Evolutionary conservation across 768 basidiomycete genomes (phyloP).

Genomic region (Lactarius hengduanensis): DNA sequence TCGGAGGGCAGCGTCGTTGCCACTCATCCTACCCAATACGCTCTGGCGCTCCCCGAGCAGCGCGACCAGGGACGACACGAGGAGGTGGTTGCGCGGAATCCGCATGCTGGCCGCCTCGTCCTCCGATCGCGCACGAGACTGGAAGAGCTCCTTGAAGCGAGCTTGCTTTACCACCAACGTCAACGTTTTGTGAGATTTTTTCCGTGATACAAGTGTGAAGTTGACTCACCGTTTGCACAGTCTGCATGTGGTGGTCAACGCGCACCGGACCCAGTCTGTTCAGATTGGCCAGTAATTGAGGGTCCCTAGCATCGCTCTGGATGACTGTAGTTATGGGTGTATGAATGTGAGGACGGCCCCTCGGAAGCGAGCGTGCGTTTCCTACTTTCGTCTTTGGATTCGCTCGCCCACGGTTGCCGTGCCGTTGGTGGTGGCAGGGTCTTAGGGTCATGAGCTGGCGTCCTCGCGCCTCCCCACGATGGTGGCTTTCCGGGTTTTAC

Average conservation of each 20-base stretch:
- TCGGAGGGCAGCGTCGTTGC: slow-evolving; percentile 34
- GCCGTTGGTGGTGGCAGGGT: not conserved
- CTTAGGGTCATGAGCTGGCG: not conserved
- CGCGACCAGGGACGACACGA: slow-evolving; percentile 50
- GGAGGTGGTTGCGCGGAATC: slow-evolving; percentile 51
- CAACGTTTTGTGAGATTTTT: not conserved
- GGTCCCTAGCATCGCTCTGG: slow-evolving; percentile 61
- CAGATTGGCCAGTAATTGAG: slow-evolving; percentile 67
- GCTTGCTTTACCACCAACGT: slow-evolving; percentile 23
- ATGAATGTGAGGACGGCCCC: not conserved
- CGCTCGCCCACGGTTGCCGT: slow-evolving; percentile 20
- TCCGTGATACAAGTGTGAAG: not conserved
- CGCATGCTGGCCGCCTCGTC: slow-evolving; percentile 45
- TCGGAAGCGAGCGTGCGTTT: not conserved
- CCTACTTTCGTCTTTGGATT: slow-evolving; percentile 23
- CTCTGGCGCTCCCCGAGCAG: slow-evolving; percentile 65
- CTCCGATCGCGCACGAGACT: slow-evolving; percentile 56
- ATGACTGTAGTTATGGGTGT: slow-evolving; percentile 7
- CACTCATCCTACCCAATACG: not conserved
- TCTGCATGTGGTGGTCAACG: slow-evolving; percentile 63
- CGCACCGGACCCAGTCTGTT: slow-evolving; percentile 62
- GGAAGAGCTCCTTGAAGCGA: slow-evolving; percentile 45
- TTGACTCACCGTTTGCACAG: slow-evolving; percentile 46
- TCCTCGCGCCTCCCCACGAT: slow-evolving; percentile 19
- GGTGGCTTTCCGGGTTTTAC: slow-evolving; percentile 4